Evolutionary conservation across 2,329 filamentous ascomycete genomes (phyloP), one percentile per base, ranked within the genome.

Genomic region (Stemphylium vesicarium): DNA sequence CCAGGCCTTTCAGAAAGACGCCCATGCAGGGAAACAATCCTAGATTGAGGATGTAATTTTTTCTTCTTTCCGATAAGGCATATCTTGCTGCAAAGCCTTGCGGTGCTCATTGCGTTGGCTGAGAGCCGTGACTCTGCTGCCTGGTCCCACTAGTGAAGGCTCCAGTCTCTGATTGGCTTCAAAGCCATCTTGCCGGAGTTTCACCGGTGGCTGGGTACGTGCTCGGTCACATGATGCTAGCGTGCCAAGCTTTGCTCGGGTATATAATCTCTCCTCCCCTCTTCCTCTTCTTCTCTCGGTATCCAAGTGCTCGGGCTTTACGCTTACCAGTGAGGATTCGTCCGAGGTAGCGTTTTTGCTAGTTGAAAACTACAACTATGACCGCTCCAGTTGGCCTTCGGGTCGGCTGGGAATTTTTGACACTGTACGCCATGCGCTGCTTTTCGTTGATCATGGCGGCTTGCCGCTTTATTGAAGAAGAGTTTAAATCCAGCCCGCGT

Each of bases 301-400:
- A 63, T 63, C 62, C 47, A 50, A 51, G 85, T 88, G 87, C 87
- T 88, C 79, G 86, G 87, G 89, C 87, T 85, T 88, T 89, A 90
- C 84, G 87, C 85, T 85, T 88, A 85, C 85, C 87, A 88, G 87
- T 92, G 89, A 92, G 86, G 89, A 91, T 88, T 87, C 84, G 87
- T 91, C 89, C 86, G 89, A 92, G 88, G 86, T 85, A 84, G 85
- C 84, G 84, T 91, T 91, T 90, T 91, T 91, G 89, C 89, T 91
- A 90, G 88, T 90, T 91, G 88, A 90, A 90, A 90, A 90, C 88
- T 90, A 90, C 82, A 80, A 83, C 81, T 82, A 85, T 72, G 88
- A 91, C 88, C 82, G 82, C 89, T 92, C 82, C 81, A 83, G 79
- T 83, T 84, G 85, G 87, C 84, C 84, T 83, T 81, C 80, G 82